phyloP scores from a whole-genome alignment of 192 early-diverging fungal genomes.

The Backusella mclennaniae region DNA sequence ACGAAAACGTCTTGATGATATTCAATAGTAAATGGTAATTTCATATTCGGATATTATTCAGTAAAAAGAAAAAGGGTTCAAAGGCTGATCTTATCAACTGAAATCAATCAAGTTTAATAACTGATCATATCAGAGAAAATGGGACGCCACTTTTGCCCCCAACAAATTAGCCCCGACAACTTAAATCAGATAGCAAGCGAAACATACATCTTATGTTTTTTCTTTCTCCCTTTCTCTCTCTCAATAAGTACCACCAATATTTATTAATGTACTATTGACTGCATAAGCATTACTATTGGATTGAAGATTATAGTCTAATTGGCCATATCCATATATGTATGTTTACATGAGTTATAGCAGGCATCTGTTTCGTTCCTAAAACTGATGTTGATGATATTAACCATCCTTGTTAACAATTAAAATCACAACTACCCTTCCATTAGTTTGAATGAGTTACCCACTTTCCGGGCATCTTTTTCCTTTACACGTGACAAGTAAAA shows the following conservation, averaged over 20 bases:
- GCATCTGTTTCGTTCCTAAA: neutral
- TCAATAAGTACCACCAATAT: neutral
- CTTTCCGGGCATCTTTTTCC: neutral
- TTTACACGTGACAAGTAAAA: neutral
- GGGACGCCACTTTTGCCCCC: neutral
- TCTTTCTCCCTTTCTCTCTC: neutral
- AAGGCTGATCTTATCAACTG: conserved; percentile 2
- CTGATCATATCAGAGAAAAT: neutral
- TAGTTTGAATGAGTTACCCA: neutral
- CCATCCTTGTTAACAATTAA: neutral
- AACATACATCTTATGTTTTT: neutral
- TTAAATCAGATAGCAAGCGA: neutral
- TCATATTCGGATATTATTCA: neutral
- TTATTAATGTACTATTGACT: neutral
- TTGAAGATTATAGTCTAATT: neutral
- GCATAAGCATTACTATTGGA: neutral
- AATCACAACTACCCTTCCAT: neutral
- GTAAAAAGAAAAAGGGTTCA: neutral
- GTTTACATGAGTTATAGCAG: neutral
- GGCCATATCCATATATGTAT: neutral
- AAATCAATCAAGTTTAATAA: neutral
- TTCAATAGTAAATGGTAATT: neutral
- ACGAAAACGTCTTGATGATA: neutral
- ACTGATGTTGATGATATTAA: neutral
- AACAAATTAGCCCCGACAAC: neutral